Percentiles rank a stretch among this genome's conserved stretches.
phyloP scores from a whole-genome alignment of 768 basidiomycete genomes.

The Auriscalpium microsporum region DNA sequence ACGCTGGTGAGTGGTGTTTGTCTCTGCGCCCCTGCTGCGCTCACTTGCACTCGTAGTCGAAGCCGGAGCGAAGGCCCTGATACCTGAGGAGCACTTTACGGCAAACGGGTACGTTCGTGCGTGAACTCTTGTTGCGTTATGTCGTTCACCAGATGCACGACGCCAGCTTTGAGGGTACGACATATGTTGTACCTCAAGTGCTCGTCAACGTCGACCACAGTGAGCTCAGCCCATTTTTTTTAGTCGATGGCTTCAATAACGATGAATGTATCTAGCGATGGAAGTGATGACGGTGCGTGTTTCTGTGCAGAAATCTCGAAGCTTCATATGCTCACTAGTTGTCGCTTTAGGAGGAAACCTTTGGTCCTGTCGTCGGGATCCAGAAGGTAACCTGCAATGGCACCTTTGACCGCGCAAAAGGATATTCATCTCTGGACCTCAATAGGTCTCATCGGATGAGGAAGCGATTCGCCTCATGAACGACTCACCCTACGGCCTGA shows the following conservation, averaged over 20 bases:
- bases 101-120: conserved; percentile 53
- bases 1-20: conserved; percentile 53
- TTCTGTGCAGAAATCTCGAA: not conserved
- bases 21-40: not conserved
- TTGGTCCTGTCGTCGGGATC: conserved; percentile 90
- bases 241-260: conserved; percentile 1
- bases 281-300: conserved; percentile 75
- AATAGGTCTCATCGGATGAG: conserved; percentile 70
- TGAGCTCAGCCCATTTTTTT: conserved; percentile 30
- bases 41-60: conserved; percentile 34
- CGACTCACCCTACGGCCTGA: conserved; percentile 91
- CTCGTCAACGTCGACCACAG: conserved; percentile 83
- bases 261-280: conserved; percentile 50
- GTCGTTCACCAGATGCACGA: not conserved
- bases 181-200: conserved; percentile 89
- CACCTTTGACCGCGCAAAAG: not conserved
- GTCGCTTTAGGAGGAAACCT: conserved; percentile 64
- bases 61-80: conserved; percentile 70
- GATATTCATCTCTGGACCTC: not conserved
- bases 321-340: not conserved
- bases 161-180: conserved; percentile 38
- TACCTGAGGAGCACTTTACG: conserved; percentile 57
- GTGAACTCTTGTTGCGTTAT: not conserved
- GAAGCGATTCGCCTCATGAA: conserved; percentile 92
- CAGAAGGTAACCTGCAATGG: conserved; percentile 55